Evolutionary conservation across 2,329 filamentous ascomycete species (phyloP).

Genomic region (Conoideocrella luteorostrata): DNA sequence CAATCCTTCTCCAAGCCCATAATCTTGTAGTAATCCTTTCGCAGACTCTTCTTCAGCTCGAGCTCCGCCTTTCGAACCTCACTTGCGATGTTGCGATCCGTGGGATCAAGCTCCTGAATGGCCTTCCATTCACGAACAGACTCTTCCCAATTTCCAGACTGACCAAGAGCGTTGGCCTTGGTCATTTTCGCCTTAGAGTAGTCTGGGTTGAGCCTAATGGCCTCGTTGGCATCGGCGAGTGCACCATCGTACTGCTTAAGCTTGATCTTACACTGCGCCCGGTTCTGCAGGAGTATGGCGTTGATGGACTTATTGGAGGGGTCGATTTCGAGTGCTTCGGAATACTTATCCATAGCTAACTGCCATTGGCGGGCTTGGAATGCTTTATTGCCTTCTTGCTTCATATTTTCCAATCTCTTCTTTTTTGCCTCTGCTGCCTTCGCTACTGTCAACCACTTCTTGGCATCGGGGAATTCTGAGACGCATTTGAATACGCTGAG

Average conservation of each 20-base stretch:
- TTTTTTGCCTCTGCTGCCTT: too few relatives aligned
- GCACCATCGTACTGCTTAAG: slow-evolving; percentile 79
- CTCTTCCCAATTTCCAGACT: slow-evolving; percentile 86
- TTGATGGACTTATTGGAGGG: slow-evolving; percentile 86
- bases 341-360: slow-evolving; percentile 78
- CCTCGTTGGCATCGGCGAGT: slow-evolving; percentile 78
- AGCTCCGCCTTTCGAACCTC: slow-evolving; percentile 87
- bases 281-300: slow-evolving; percentile 89
- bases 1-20: slow-evolving; percentile 83
- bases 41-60: slow-evolving; percentile 93
- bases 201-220: slow-evolving; percentile 71
- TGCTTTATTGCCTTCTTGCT: slow-evolving; percentile 83
- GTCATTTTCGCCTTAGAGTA: slow-evolving; percentile 93
- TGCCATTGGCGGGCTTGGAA: slow-evolving; percentile 83
- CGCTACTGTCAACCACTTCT: slow-evolving; percentile 83
- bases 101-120: slow-evolving; percentile 74
- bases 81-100: slow-evolving; percentile 71
- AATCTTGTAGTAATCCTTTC: slow-evolving; percentile 99
- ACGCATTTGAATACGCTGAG: slow-evolving; percentile 84
- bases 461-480: slow-evolving; percentile 81
- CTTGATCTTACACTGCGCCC: slow-evolving; percentile 76
- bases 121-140: slow-evolving; percentile 84
- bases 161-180: slow-evolving; percentile 82
- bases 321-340: slow-evolving; percentile 76
- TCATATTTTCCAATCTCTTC: slow-evolving; percentile 88